These are phyloP conservation scores for Rosa rugosa DNA, from an alignment of 306 rosid species.

Conservation along the genomic window DNA sequence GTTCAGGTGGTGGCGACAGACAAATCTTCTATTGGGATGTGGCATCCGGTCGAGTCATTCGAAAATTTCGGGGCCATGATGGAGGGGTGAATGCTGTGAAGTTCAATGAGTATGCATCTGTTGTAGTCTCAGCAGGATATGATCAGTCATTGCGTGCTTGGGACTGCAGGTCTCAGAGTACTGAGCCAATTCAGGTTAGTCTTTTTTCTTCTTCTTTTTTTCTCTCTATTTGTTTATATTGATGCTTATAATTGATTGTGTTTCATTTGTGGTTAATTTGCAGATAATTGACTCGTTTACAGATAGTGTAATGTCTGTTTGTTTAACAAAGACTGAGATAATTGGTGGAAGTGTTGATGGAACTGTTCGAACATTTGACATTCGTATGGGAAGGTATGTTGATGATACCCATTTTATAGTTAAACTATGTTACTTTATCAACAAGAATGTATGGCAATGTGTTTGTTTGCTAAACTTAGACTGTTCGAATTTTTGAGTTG, in stretches of 20 bases:
- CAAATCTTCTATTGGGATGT: slow-evolving; percentile 93
- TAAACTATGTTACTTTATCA: neutral
- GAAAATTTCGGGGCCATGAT: slow-evolving; percentile 89
- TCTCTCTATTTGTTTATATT: neutral
- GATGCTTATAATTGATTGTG: slow-evolving; percentile 5
- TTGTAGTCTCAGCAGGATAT: slow-evolving; percentile 88
- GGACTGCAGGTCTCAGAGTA: slow-evolving; percentile 95
- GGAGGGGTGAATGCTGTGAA: slow-evolving; percentile 89
- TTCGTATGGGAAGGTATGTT: slow-evolving; percentile 77
- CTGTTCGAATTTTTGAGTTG: neutral
- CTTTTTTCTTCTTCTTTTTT: neutral
- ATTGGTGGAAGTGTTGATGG: slow-evolving; percentile 97
- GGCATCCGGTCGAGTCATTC: slow-evolving; percentile 73
- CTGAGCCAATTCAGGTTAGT: slow-evolving; percentile 76
- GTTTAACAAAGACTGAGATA: slow-evolving; percentile 78
- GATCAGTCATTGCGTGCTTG: slow-evolving; percentile 92
- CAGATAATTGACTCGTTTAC: slow-evolving; percentile 83
- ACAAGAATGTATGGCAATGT: neutral
- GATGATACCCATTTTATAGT: neutral
- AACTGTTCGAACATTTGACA: slow-evolving; percentile 84
- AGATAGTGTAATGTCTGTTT: slow-evolving; percentile 90
- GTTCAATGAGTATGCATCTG: slow-evolving; percentile 73
- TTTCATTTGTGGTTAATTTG: slow-evolving; percentile 31
- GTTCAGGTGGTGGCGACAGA: slow-evolving; percentile 89
- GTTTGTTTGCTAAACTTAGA: neutral